Evolutionary conservation across 2,329 filamentous ascomycete species (phyloP), one percentile per base, ranked within the genome.

Genomic region (Fusarium duplospermum): DNA sequence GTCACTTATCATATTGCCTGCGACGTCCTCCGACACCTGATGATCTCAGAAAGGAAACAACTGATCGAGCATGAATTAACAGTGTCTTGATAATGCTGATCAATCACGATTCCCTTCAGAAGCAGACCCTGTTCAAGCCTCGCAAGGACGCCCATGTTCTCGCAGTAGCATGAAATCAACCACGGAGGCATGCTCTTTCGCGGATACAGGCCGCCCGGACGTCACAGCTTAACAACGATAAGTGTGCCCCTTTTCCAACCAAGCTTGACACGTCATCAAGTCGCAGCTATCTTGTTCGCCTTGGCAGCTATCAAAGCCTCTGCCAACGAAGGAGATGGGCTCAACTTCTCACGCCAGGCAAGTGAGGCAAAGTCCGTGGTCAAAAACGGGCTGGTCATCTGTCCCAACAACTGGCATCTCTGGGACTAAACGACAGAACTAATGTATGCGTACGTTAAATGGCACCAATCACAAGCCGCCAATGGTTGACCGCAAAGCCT

Each of bases 381-480:
- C 16, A 38, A 29, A 40, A 31, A 31, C 18, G 50, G 50, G 18
- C 50, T 54, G 50, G 50, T 54, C 50, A 31, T 31, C 35, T 24
- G 35, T 58, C 33, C 60, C 69, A 57, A 70, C 36, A 38, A 33
- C 50, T 73, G 38, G 27, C 58, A 62, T 31, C 61, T 57, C 52
- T 54, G 22, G 31, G 42, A 36, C 52, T 47, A 31, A 54, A 42
- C 14, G 42, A 56, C 29, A 70, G 57, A 54, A 20, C 54, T 58
- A 31, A 38, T 60, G 62, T 59, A 58, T 67, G 56, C 57, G 47
- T 22, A 35, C 36, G 24, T 27, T n/a, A 36, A 50, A 63, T 60
- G 38, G 29, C 67, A 57, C 67, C 61, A 72, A 72, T 70, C 72
- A 72, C 40, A 56, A 22, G 58, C 60, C 50, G 59, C 22, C 50